Conservation (phyloP, 805 yeast genomes). For the Lachancea nothofagi region DNA sequence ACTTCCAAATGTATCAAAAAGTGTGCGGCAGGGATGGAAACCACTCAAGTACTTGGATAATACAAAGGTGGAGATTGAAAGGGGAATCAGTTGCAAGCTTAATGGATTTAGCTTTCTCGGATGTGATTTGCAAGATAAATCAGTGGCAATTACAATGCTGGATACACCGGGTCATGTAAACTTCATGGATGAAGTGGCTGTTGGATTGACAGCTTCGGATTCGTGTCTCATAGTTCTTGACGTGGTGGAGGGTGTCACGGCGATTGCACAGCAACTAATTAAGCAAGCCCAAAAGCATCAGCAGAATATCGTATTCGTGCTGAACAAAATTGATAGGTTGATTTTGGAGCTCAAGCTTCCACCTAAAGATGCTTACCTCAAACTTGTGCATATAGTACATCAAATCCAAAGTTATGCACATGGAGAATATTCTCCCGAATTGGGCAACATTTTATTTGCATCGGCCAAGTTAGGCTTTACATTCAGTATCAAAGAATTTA, state of each 20-base stretch:
- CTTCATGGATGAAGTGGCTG: constrained; percentile 68
- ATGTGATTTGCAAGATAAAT: constrained; percentile 46
- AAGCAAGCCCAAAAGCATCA: constrained; percentile 46
- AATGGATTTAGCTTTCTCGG: constrained; percentile 58
- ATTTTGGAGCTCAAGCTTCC: constrained; percentile 74
- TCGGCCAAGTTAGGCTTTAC: constrained; percentile 57
- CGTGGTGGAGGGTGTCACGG: constrained; percentile 72
- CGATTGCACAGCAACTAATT: constrained; percentile 49
- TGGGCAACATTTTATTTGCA: constrained; percentile 68
- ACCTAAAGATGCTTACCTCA: constrained; percentile 65
- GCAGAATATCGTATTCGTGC: constrained; percentile 50
- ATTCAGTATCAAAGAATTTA: constrained; percentile 65
- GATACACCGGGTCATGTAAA: constrained; percentile 94
- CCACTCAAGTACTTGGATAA: constrained; percentile 67
- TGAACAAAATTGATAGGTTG: constrained; percentile 85
- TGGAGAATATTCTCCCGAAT: constrained; percentile 49
- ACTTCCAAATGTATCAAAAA: constrained; percentile 26
- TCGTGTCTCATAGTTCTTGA: constrained; percentile 71
- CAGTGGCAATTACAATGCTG: constrained; percentile 55
- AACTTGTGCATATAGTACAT: constrained; percentile 55
- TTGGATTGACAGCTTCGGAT: constrained; percentile 56
- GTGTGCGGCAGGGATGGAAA: constrained; percentile 36
- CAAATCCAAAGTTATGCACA: constrained; percentile 55
- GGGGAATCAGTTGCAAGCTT: constrained; percentile 65
- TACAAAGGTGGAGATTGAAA: constrained; percentile 57